Percentiles rank a stretch among this genome's conserved stretches.
Evolutionary conservation across 2,329 filamentous ascomycete species (phyloP).

Genomic region (Apiospora pterosperma): DNA sequence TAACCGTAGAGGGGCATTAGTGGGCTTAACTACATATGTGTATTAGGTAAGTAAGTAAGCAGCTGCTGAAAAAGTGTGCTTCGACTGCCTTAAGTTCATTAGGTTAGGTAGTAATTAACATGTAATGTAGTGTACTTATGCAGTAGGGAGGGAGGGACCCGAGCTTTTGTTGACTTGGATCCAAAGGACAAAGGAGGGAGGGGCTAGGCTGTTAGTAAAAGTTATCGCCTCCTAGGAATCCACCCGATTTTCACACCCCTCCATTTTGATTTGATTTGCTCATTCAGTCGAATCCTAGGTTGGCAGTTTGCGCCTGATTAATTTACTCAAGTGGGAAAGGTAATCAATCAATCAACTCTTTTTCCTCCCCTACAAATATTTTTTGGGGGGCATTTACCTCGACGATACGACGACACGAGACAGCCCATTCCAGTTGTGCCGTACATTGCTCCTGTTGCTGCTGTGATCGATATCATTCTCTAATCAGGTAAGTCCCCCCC

Average conservation of each 20-base stretch:
- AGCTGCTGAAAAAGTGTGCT: no score
- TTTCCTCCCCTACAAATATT: neutral
- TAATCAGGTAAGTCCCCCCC: neutral
- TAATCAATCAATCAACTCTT: neutral
- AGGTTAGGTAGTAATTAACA: no score
- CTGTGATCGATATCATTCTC: neutral
- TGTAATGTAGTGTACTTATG: neutral
- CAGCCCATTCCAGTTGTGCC: neutral
- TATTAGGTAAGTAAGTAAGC: no score
- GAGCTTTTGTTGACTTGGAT: conserved; percentile 5
- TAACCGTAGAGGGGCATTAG: no score
- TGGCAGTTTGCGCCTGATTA: neutral
- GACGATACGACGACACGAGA: neutral
- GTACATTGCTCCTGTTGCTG: neutral
- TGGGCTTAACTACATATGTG: no score
- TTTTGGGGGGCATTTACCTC: neutral
- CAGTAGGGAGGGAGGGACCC: neutral
- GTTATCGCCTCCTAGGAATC: neutral
- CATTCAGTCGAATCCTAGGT: neutral
- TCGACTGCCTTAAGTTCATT: no score
- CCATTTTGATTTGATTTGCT: neutral
- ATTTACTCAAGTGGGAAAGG: neutral
- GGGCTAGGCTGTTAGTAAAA: no score
- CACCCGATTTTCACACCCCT: neutral
- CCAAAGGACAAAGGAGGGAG: no score